These are phyloP conservation scores for Breynia disticha DNA, from an alignment of 441 rosid species.

Conservation along the genomic window DNA sequence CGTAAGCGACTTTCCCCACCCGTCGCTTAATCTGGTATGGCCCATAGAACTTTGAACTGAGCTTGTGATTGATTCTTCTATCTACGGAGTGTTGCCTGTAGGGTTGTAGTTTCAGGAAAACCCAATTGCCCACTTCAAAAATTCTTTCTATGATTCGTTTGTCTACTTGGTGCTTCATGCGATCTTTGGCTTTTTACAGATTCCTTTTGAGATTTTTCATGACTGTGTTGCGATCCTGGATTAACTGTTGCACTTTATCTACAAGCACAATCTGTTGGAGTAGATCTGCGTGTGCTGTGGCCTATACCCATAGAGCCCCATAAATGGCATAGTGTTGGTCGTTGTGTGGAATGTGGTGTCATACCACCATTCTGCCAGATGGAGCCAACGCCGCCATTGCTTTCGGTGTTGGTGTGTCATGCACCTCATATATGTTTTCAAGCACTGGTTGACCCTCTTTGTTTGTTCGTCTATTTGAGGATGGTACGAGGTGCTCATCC, in stretches of 20 bases:
- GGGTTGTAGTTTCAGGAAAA: not conserved
- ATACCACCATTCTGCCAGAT: conserved; percentile 6
- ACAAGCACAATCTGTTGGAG: not conserved
- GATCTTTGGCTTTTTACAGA: not conserved
- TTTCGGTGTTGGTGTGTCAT: not conserved
- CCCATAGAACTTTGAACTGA: not conserved
- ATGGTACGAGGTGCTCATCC: no score
- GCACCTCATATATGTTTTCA: no score
- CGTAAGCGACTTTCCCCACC: not conserved
- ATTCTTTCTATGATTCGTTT: not conserved
- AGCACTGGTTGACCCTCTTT: no score
- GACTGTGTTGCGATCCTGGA: not conserved
- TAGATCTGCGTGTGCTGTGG: not conserved
- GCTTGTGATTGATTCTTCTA: not conserved
- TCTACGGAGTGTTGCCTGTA: not conserved
- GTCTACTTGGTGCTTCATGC: not conserved
- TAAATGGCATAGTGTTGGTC: not conserved
- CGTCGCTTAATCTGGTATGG: not conserved
- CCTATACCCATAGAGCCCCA: not conserved
- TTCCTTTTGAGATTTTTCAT: no score
- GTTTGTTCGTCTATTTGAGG: no score
- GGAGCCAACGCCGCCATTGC: not conserved
- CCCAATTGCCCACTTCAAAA: not conserved
- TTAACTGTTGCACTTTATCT: not conserved
- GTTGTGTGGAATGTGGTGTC: not conserved